Percentiles rank a stretch among this genome's conserved stretches.
These are phyloP conservation scores for Trichoderma hamatum DNA, from an alignment of 2,329 filamentous ascomycete genomes.

Conservation along the genomic window DNA sequence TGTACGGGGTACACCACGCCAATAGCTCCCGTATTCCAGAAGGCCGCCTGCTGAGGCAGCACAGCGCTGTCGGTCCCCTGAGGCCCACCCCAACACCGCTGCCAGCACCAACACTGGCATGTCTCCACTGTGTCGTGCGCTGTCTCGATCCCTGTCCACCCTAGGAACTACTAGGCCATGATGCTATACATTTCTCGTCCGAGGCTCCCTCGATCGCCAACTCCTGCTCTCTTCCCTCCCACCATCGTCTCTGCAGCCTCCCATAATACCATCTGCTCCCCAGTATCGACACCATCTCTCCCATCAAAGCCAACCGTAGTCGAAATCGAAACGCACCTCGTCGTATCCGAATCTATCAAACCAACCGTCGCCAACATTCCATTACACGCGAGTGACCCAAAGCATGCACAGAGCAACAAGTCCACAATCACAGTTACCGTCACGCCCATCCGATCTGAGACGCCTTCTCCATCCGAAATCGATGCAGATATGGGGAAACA, in stretches of 20 bases:
- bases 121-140: conserved; percentile 23
- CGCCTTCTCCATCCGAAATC: conserved; percentile 29
- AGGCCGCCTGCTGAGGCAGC: conserved; percentile 7
- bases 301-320: background rate
- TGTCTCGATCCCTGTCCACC: conserved; percentile 20
- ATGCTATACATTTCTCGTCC: conserved; percentile 24
- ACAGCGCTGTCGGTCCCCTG: conserved; percentile 18
- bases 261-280: background rate
- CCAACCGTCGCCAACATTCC: conserved; percentile 24
- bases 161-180: conserved; percentile 5
- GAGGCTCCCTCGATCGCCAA: conserved; percentile 17
- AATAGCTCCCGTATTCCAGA: conserved; percentile 22
- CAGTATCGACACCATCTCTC: background rate
- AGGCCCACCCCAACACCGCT: conserved; percentile 12
- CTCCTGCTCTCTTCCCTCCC: conserved; percentile 11
- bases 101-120: conserved; percentile 15
- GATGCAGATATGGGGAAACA: conserved; percentile 43
- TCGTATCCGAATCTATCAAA: background rate
- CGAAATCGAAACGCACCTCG: background rate
- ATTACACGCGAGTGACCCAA: conserved; percentile 34
- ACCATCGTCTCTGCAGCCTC: conserved; percentile 5
- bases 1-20: conserved; percentile 3
- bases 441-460: conserved; percentile 26
- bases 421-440: conserved; percentile 30
- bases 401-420: conserved; percentile 38